These are phyloP conservation scores for Tetracladium maxilliforme DNA, from an alignment of 2,329 filamentous ascomycete species.

Conservation along the genomic window DNA sequence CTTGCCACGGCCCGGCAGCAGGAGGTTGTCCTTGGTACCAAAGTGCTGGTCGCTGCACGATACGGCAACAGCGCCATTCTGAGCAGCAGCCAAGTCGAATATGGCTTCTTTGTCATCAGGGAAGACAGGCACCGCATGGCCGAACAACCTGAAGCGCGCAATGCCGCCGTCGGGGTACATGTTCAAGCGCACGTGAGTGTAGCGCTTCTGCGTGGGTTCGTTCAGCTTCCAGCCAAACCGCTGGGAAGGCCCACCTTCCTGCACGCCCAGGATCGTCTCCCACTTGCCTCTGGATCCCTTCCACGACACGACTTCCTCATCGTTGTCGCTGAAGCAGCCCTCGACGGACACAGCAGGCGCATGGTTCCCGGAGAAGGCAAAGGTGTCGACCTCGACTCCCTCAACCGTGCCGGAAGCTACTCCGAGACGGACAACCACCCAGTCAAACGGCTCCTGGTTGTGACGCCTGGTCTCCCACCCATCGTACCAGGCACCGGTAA, in stretches of 20 bases:
- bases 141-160: conserved; percentile 65
- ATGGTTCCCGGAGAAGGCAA: conserved; percentile 72
- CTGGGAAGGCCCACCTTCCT: conserved; percentile 61
- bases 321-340: conserved; percentile 52
- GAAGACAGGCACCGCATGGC: conserved; percentile 62
- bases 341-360: conserved; percentile 68
- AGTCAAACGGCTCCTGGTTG: conserved; percentile 50
- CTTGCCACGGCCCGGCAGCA: conserved; percentile 63
- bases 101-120: conserved; percentile 48
- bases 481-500: conserved; percentile 56
- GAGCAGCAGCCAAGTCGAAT: conserved; percentile 63
- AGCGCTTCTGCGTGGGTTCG: conserved; percentile 44
- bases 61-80: conserved; percentile 64
- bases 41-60: conserved; percentile 76
- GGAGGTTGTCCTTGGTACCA: conserved; percentile 64
- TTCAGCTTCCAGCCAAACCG: conserved; percentile 60
- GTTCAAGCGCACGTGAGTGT: conserved; percentile 66
- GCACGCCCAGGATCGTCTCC: conserved; percentile 55
- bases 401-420: conserved; percentile 57
- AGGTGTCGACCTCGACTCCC: conserved; percentile 68
- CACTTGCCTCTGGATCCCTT: conserved; percentile 44
- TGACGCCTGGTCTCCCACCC: conserved; percentile 57
- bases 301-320: conserved; percentile 52
- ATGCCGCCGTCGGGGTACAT: conserved; percentile 84
- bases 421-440: conserved; percentile 50